Evolutionary conservation across 1,284 basidiomycete genomes (phyloP).

Genomic region (Moesziomyces parantarcticus): DNA sequence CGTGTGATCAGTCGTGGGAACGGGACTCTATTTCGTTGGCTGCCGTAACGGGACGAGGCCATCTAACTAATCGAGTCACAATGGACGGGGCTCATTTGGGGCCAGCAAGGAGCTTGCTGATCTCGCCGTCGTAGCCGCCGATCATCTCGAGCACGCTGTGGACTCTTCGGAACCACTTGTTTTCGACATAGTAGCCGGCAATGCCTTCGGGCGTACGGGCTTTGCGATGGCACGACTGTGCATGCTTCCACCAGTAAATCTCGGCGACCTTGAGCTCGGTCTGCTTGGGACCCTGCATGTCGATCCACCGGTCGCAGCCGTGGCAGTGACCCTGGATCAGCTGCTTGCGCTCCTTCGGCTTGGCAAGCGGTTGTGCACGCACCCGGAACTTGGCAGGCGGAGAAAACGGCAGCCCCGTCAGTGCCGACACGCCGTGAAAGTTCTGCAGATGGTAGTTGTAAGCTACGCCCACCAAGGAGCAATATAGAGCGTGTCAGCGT

Average conservation of each 20-base stretch:
- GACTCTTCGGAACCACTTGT: slow-evolving; percentile 26
- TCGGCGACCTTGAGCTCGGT: slow-evolving; percentile 45
- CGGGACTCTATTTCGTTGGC: not conserved
- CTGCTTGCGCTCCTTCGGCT: slow-evolving; percentile 15
- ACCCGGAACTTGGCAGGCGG: slow-evolving; percentile 42
- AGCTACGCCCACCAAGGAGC: slow-evolving; percentile 8
- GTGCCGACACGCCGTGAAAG: slow-evolving; percentile 45
- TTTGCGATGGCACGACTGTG: slow-evolving; percentile 34
- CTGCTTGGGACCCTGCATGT: slow-evolving; percentile 36
- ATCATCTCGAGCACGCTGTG: slow-evolving; percentile 13
- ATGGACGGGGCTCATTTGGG: not conserved
- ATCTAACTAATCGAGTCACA: not conserved
- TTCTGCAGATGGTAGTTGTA: slow-evolving; percentile 60
- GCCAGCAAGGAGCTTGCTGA: slow-evolving; percentile 16
- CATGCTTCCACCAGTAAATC: slow-evolving; percentile 56
- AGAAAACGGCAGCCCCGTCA: slow-evolving; percentile 41
- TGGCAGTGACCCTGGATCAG: slow-evolving; percentile 43
- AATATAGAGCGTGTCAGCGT: too few species aligned
- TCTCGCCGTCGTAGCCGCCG: slow-evolving; percentile 17
- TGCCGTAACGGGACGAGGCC: too few species aligned
- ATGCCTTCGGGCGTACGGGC: slow-evolving; percentile 8
- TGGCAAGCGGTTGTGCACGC: slow-evolving; percentile 9
- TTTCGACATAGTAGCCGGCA: slow-evolving; percentile 26
- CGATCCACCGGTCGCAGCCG: slow-evolving; percentile 35
- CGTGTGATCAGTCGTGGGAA: not conserved